Evolutionary conservation across 495 filamentous ascomycete species (phyloP).

Genomic region (Xanthoparmelia taractica): DNA sequence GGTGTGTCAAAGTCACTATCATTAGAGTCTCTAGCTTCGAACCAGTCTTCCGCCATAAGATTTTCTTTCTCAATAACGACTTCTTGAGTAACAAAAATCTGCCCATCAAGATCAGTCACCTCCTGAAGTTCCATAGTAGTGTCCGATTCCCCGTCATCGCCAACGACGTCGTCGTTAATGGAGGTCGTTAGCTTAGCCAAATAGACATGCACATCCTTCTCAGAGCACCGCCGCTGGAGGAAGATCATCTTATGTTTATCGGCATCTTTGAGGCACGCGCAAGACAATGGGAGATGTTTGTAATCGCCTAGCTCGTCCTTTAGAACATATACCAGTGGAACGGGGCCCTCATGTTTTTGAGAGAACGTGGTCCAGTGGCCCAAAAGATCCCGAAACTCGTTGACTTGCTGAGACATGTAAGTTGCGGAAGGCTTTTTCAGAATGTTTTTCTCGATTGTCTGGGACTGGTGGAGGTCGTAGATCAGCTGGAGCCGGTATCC

Average conservation of each 20-base stretch:
- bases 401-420: background rate
- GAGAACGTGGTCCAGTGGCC: background rate
- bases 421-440: background rate
- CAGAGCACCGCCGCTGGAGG: background rate
- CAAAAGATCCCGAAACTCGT: background rate
- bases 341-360: background rate
- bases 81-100: background rate
- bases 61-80: background rate
- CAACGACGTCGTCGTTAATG: background rate
- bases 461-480: background rate
- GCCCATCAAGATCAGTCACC: background rate
- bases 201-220: background rate
- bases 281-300: background rate
- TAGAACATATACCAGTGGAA: background rate
- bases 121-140: background rate
- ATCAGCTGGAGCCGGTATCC: background rate
- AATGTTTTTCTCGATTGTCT: background rate
- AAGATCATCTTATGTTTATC: background rate
- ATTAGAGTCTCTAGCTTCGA: background rate
- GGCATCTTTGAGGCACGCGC: background rate
- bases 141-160: background rate
- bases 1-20: background rate
- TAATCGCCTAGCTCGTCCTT: background rate
- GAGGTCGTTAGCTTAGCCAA: background rate
- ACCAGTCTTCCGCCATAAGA: background rate